These are phyloP conservation scores for Eimeria sp. DNA, from an alignment of 169 alveolate species.

Conservation along the genomic window DNA sequence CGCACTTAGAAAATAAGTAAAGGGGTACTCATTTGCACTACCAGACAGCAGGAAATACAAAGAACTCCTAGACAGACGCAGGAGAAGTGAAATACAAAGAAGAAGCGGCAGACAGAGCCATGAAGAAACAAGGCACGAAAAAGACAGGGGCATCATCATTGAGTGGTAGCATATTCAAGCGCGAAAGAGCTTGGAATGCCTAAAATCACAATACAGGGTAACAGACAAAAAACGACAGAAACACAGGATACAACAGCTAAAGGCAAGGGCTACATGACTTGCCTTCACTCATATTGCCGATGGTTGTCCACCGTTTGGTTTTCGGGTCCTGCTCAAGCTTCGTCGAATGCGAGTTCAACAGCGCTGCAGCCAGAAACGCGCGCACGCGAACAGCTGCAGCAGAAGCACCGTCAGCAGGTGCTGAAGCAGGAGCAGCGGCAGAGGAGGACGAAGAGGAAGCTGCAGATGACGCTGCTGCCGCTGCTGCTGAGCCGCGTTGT, in stretches of 20 bases:
- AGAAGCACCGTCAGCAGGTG: not conserved
- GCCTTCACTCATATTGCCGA: slow-evolving; percentile 95
- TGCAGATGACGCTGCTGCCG: slow-evolving; percentile 23
- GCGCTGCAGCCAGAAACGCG: slow-evolving; percentile 91
- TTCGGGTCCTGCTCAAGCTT: slow-evolving; percentile 86
- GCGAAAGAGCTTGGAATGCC: not conserved
- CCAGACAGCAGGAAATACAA: not conserved
- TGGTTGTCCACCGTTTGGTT: slow-evolving; percentile 87
- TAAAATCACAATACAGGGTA: not conserved
- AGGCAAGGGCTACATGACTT: not conserved
- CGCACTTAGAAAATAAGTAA: not conserved
- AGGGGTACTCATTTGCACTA: not conserved
- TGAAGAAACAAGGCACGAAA: not conserved
- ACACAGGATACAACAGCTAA: not conserved
- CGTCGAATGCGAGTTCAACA: slow-evolving; percentile 93
- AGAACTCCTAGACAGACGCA: not conserved
- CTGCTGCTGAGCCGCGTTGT: not conserved
- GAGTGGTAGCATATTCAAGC: not conserved
- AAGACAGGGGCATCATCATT: not conserved
- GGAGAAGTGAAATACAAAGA: not conserved
- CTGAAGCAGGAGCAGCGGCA: not conserved
- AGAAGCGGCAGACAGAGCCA: not conserved
- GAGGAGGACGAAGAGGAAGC: not conserved
- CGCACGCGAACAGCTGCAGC: slow-evolving; percentile 85
- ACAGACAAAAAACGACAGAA: not conserved